A percentile compares a stretch with the other conserved stretches of the same genome.
phyloP scores from a whole-genome alignment of 768 basidiomycete species.

The Psilocybe subaeruginosa region DNA sequence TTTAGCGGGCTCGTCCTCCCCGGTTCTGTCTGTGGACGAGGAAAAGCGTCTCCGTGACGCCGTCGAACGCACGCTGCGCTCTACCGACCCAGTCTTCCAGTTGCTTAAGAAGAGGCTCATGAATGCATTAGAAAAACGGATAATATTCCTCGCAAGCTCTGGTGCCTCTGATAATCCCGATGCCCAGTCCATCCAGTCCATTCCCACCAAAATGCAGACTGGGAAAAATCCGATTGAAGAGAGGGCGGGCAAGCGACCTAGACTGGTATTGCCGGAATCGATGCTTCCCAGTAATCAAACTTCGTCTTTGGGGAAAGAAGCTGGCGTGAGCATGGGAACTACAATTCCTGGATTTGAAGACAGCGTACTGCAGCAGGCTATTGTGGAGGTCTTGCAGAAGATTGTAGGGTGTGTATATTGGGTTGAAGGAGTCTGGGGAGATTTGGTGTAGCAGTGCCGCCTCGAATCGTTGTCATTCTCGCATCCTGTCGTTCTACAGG shows the following conservation, averaged over 20 bases:
- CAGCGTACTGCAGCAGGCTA: constrained; percentile 48
- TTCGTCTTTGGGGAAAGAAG: background rate
- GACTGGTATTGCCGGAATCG: constrained; percentile 16
- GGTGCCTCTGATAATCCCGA: background rate
- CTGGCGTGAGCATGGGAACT: constrained; percentile 3
- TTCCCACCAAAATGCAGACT: constrained; percentile 39
- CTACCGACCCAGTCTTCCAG: constrained; percentile 66
- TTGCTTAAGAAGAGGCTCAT: constrained; percentile 64
- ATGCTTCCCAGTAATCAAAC: background rate
- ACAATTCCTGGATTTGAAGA: constrained; percentile 72
- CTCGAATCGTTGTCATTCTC: background rate
- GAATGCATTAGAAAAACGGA: constrained; percentile 35
- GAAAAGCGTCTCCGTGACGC: constrained; percentile 58
- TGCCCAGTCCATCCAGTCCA: background rate
- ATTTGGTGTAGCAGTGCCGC: constrained; percentile 4
- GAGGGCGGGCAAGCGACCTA: constrained; percentile 22
- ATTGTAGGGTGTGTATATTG: constrained; percentile 50
- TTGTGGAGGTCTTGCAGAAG: constrained; percentile 42
- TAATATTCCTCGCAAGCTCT: constrained; percentile 8
- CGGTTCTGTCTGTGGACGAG: constrained; percentile 34
- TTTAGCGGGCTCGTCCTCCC: constrained; percentile 11
- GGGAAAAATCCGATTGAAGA: constrained; percentile 28
- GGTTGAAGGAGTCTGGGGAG: constrained; percentile 27
- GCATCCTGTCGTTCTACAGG: background rate
- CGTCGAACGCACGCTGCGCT: constrained; percentile 64